A percentile compares a stretch with the other conserved stretches of the same genome.
These are phyloP conservation scores for Echinosophora koreensis DNA, from an alignment of 306 rosid genomes.

Conservation along the genomic window DNA sequence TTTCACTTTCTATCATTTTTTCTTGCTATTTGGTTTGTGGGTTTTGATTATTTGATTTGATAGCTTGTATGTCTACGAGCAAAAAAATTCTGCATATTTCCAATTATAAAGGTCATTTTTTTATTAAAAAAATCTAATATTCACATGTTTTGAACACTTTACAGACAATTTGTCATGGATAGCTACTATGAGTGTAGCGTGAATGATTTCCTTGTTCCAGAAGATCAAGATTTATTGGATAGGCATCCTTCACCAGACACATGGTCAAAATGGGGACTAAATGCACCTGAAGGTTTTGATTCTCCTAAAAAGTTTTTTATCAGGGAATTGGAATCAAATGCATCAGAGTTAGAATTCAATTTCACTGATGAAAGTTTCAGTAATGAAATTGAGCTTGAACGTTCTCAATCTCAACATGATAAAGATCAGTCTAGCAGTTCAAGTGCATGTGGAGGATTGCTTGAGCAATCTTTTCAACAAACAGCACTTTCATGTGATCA, in stretches of 20 bases:
- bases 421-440: constrained; percentile 64
- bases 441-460: constrained; percentile 60
- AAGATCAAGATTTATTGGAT: constrained; percentile 57
- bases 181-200: constrained; percentile 60
- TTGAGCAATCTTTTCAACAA: constrained; percentile 59
- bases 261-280: constrained; percentile 77
- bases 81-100: constrained; percentile 8
- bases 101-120: constrained; percentile 20
- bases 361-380: constrained; percentile 51
- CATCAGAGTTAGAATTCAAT: constrained; percentile 48
- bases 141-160: constrained; percentile 17
- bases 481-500: constrained; percentile 44
- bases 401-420: constrained; percentile 52
- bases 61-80: neutral
- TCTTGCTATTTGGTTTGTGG: neutral
- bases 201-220: constrained; percentile 62
- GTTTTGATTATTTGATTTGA: neutral
- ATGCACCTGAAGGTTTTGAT: constrained; percentile 50
- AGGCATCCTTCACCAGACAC: constrained; percentile 68
- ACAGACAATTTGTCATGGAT: constrained; percentile 69
- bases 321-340: constrained; percentile 43
- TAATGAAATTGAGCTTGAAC: constrained; percentile 55
- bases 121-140: constrained; percentile 38
- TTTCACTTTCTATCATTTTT: neutral
- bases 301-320: constrained; percentile 45